phyloP scores from a whole-genome alignment of 169 alveolate species.

The Cyclospora cayetanensis region DNA sequence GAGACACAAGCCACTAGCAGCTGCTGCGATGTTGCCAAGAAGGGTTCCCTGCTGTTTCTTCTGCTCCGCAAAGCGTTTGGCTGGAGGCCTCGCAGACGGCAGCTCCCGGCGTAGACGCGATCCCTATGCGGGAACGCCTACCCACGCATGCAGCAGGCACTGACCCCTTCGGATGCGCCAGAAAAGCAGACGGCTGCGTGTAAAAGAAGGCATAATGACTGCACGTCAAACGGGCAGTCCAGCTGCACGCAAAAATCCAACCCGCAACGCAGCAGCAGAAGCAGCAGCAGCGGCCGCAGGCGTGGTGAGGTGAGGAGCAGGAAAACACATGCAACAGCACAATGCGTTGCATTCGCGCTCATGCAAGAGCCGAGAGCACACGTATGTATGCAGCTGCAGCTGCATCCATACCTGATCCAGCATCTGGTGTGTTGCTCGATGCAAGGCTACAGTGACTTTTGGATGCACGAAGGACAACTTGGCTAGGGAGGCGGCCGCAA shows the following conservation, averaged over 20 bases:
- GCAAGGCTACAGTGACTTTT: slow-evolving; percentile 7
- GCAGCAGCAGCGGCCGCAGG: neutral
- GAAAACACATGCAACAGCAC: neutral
- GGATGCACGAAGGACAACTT: slow-evolving; percentile 51
- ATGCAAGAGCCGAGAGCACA: neutral
- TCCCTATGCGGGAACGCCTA: too few relatives aligned
- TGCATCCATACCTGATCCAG: neutral
- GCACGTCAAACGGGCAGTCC: slow-evolving; percentile 36
- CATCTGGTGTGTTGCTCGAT: slow-evolving; percentile 19
- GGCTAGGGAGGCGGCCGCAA: slow-evolving; percentile 21
- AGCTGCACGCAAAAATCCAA: neutral
- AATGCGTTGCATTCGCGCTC: neutral
- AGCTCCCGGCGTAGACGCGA: too few relatives aligned
- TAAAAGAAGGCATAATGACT: slow-evolving; percentile 52
- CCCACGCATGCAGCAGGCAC: too few relatives aligned
- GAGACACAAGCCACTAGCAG: too few relatives aligned
- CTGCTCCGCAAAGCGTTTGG: too few relatives aligned
- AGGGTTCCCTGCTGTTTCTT: too few relatives aligned
- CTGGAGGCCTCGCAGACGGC: too few relatives aligned
- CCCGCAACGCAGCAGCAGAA: neutral
- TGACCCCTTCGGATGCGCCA: slow-evolving; percentile 42
- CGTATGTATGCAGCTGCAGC: neutral
- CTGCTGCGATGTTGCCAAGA: too few relatives aligned
- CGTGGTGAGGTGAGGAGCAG: neutral
- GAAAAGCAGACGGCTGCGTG: slow-evolving; percentile 50